Base-by-base conservation (phyloP, 805 yeast species). In the Tetrapisispora taiwanensis region DNA sequence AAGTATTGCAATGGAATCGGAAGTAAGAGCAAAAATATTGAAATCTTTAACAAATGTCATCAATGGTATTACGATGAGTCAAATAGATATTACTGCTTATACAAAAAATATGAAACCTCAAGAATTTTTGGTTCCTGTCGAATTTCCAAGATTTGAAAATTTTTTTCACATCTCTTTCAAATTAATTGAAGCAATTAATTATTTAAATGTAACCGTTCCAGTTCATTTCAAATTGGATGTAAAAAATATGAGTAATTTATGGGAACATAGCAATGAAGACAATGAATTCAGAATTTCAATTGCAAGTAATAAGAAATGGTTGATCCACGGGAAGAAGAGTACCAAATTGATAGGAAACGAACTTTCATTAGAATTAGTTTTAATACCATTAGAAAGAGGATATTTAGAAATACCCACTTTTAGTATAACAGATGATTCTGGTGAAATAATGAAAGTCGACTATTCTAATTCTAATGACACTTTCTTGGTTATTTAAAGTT, bases 301-400 rank as follows among this genome's bases (percentile, higher is more conserved):
- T 1, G 60, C 64, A 15, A 71, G 73, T 24, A 74, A 71, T 26
- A 69, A 69, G 26, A 95, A 87, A 42, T 90, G 97, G 97, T 58
- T 87, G 3, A 66, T 88, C 4, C 78, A 86, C 6, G 97, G 97
- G 0, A 70, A 74, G 48, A 78, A 77, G 47, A 70, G 69, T 45
- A 76, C 77, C 37, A 58, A 67, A 10, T 74, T 87, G 48, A 57
- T 66, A 2, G 61, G 72, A 5, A 67, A 61, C 9, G 47, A 51
- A 41, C 42, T 49, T 3, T 53, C 50, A 8, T 50, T 62, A 3
- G 60, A 70, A 15, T 46, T 88, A 15, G 65, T 73, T 3, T 60
- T 89, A 48, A 72, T 86, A 14, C 97, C 97, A 1, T 59, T 87
- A 43, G 81, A 76, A 48, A 76, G 80, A 19, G 97, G 97, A 0